Evolutionary conservation across 495 filamentous ascomycete genomes (phyloP), one percentile per base, ranked within the genome.

Genomic region (Margaritispora aquatica): DNA sequence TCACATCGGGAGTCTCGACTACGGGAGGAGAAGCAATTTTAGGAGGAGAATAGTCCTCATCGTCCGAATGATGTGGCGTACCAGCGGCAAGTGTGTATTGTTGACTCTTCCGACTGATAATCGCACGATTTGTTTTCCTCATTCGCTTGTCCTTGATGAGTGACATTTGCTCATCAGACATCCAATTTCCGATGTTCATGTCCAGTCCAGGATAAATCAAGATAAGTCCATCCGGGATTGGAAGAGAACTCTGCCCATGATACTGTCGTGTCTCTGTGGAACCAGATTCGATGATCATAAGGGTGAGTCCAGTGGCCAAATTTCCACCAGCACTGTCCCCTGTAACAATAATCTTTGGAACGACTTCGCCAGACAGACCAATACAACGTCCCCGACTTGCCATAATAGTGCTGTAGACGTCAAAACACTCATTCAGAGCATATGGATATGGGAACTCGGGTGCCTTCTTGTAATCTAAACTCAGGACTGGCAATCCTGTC

Each of bases 171-270:
- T 97, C 94, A 64, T 98, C 95, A 0, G 87, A 90, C 92, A 98
- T 97, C 94, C 94, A 98, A 65, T 90, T 97, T n/a, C 89, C 88
- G 52, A 97, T 96, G 68, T 91, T 96, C 84, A 97, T 87, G 66
- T 96, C 95, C 57, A 98, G 75, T 0, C 84, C 84, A 1, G 94
- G 94, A 67, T 98, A 98, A 26, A 95, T 84, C 38, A 97, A 76
- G 1, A 97, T 77, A 11, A 97, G 66, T 0, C 91, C 95, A 62
- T 85, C 88, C 0, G 94, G 94, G 2, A 83, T 68, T 1, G 94
- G 90, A 1, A 98, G 77, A 38, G 75, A 70, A 23, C 75, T 71
- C 55, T 88, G 81, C 1, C 82, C 80, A 27, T 79, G 74, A 70
- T 80, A 83, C 23, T 78, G 73, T 22, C 83, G 75, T 10, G 75